Evolutionary conservation across 176 grass and related monocot genomes (phyloP), one percentile per base, ranked within the genome.

Genomic region (Oryza rufipogon): DNA sequence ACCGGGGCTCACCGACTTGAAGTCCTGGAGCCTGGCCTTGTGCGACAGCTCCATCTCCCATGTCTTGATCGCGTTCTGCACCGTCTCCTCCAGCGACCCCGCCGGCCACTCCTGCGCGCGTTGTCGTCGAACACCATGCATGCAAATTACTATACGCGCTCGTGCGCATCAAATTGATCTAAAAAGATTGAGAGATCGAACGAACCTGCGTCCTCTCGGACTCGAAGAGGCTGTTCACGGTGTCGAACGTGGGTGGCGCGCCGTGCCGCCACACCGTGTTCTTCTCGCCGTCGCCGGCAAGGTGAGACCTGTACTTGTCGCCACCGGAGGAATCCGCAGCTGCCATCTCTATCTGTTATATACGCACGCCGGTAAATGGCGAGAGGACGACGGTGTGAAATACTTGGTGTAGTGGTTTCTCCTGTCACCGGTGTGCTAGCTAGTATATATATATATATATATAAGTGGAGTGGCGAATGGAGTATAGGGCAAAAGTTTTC

Each of bases 1-100:
- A 1, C 64, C 85, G 0, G 66, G 92, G 87, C 89, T 91, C 41
- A 98, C 87, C 66, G 92, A 93, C 88, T 98, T 98, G 91, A 98
- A 98, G 87, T 98, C 92, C 30, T 6, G 41, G 16, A 98, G 73
- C 10, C 83, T 83, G 11, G 80, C 64, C 92, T 98, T 95, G 91
- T 95, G 96, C 36, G 92, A 95, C 73, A 95, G 87, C 91, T 95
- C 96, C 96, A 98, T 98, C 83, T 98, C 96, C 96, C 96, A 98
- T 69, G 96, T 98, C 81, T 98, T 95, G 73, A 98, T 88, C 58
- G 92, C 92, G 64, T 98, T 95, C 86, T 98, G 96, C 73, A 98
- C 87, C 68, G 64, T 86, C 87, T 95, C 96, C 83, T 98, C 96
- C 63, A 98, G 81, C 74, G 96, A 95, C 0, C 92, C 92, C 66